phyloP scores from a whole-genome alignment of 257 asterid genomes.

The Lavandula angustifolia region DNA sequence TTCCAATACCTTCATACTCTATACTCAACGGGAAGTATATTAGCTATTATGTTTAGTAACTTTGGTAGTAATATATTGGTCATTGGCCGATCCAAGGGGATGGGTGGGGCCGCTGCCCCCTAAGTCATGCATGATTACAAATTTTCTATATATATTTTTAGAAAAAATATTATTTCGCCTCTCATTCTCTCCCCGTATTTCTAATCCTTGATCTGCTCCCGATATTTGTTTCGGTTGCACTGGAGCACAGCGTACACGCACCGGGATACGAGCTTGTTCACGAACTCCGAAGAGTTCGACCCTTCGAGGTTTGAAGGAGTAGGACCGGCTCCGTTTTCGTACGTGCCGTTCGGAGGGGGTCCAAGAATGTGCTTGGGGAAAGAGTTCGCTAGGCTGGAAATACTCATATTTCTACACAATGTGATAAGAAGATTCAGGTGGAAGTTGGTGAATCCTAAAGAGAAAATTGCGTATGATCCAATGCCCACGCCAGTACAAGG shows the following conservation, averaged over 20 bases:
- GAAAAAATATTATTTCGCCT: too few species aligned
- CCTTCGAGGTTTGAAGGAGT: slow-evolving; percentile 69
- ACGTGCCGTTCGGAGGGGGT: slow-evolving; percentile 76
- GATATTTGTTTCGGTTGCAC: slow-evolving; percentile 26
- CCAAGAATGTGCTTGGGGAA: slow-evolving; percentile 74
- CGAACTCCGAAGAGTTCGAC: slow-evolving; percentile 40
- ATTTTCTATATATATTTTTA: too few species aligned
- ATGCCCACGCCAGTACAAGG: slow-evolving; percentile 56
- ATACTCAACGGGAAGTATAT: too few species aligned
- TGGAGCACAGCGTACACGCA: slow-evolving; percentile 62
- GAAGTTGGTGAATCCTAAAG: slow-evolving; percentile 43
- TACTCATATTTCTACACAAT: slow-evolving; percentile 55
- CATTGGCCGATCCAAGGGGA: too few species aligned
- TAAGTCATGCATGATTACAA: too few species aligned
- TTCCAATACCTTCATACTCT: too few species aligned
- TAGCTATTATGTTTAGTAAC: too few species aligned
- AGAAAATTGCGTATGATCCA: slow-evolving; percentile 56
- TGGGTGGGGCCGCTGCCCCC: too few species aligned
- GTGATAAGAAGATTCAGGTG: slow-evolving; percentile 44
- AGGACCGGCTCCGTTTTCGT: slow-evolving; percentile 61
- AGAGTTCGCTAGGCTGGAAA: slow-evolving; percentile 64
- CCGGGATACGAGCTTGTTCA: slow-evolving; percentile 39
- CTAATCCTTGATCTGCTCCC: too few species aligned
- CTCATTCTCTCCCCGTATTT: too few species aligned
- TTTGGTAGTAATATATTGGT: too few species aligned